Evolutionary conservation across 2,329 filamentous ascomycete genomes (phyloP).

Genomic region (Pseudogymnoascus sp.): DNA sequence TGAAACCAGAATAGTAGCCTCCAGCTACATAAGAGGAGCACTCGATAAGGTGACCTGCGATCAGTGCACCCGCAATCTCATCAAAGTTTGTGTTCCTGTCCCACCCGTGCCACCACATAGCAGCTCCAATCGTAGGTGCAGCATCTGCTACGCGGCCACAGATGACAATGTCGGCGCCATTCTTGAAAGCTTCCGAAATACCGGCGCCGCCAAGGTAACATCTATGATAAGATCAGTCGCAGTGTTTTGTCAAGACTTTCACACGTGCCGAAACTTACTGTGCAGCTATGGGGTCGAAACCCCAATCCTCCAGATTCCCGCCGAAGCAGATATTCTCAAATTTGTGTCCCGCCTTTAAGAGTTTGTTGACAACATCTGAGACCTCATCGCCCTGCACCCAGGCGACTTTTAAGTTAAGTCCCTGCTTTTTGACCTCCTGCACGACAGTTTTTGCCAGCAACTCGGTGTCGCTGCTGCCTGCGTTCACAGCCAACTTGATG

Average conservation of each 20-base stretch:
- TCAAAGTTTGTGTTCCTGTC: slow-evolving; percentile 26
- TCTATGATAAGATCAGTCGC: no score
- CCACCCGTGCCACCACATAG: slow-evolving; percentile 37
- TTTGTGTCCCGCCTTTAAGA: slow-evolving; percentile 28
- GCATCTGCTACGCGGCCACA: slow-evolving; percentile 38
- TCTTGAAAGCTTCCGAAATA: slow-evolving; percentile 31
- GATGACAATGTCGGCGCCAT: slow-evolving; percentile 37
- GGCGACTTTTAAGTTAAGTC: slow-evolving; percentile 24
- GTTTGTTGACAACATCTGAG: slow-evolving; percentile 18
- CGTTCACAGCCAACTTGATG: slow-evolving; percentile 46
- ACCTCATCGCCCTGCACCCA: slow-evolving; percentile 31
- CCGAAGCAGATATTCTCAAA: slow-evolving; percentile 26
- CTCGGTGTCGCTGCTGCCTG: slow-evolving; percentile 43
- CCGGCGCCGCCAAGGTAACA: slow-evolving; percentile 31
- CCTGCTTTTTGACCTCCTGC: neutral
- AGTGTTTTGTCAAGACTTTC: no score
- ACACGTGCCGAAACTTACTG: slow-evolving; percentile 9
- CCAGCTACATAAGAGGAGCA: slow-evolving; percentile 22
- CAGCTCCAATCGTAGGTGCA: slow-evolving; percentile 33
- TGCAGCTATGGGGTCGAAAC: slow-evolving; percentile 16
- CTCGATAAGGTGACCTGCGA: slow-evolving; percentile 27
- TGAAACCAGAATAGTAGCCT: slow-evolving; percentile 23
- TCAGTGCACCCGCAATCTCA: slow-evolving; percentile 31
- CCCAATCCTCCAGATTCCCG: slow-evolving; percentile 18
- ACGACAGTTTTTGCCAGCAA: slow-evolving; percentile 30